Evolutionary conservation across 768 basidiomycete species (phyloP).

Genomic region (Suillus discolor): DNA sequence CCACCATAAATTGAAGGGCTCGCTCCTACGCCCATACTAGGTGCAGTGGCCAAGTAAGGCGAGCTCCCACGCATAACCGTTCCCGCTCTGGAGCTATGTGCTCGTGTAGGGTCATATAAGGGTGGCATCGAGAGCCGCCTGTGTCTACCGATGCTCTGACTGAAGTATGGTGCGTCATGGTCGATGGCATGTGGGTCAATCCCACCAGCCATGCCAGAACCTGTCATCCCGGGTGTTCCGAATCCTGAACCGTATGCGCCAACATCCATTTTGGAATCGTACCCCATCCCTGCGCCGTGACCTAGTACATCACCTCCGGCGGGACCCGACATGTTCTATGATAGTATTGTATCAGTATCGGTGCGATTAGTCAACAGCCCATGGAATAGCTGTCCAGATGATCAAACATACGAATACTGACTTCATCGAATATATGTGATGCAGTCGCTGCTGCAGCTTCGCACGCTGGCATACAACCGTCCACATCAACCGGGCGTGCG

Average conservation of each 20-base stretch:
- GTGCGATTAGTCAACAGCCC: background rate
- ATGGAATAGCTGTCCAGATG: background rate
- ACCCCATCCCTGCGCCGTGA: background rate
- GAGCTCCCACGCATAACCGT: slow-evolving; percentile 5
- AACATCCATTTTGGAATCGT: no score
- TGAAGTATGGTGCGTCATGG: slow-evolving; percentile 13
- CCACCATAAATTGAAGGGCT: background rate
- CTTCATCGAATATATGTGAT: slow-evolving; percentile 58
- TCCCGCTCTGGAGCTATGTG: background rate
- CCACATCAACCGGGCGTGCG: slow-evolving; percentile 44
- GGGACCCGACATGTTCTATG: slow-evolving; percentile 1
- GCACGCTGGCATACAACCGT: slow-evolving; percentile 51
- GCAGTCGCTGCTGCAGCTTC: slow-evolving; percentile 74
- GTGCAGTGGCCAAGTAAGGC: slow-evolving; percentile 1
- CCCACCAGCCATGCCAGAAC: background rate
- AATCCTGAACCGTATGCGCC: slow-evolving; percentile 2
- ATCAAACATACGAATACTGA: slow-evolving; percentile 24
- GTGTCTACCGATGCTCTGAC: background rate
- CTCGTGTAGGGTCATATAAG: background rate
- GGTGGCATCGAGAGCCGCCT: slow-evolving; percentile 7
- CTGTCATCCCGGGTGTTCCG: background rate
- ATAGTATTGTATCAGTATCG: background rate
- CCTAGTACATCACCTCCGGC: background rate
- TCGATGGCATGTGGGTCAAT: slow-evolving; percentile 15
- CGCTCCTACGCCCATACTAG: background rate